Conservation (phyloP, 2,329 filamentous ascomycete species). For the Septoria linicola region DNA sequence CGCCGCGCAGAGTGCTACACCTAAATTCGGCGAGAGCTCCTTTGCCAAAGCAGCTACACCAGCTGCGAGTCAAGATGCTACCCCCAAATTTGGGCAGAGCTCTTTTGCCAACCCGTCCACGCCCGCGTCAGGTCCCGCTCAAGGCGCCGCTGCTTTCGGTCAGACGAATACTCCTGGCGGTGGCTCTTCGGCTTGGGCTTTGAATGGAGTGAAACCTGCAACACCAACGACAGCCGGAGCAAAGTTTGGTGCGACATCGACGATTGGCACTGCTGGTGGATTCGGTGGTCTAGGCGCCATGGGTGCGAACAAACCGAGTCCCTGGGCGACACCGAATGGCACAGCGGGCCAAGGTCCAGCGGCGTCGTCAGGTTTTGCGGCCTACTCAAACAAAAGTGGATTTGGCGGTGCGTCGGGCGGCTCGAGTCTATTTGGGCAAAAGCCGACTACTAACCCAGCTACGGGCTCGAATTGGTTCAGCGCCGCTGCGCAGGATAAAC, state of each 20-base stretch:
- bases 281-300: slow-evolving; percentile 17
- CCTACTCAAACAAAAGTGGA: background rate
- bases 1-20: slow-evolving; percentile 1
- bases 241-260: slow-evolving; percentile 12
- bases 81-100: slow-evolving; percentile 20
- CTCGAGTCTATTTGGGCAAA: slow-evolving; percentile 1
- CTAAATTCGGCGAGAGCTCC: slow-evolving; percentile 27
- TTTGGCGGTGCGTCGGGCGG: background rate
- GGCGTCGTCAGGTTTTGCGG: slow-evolving; percentile 2
- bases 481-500: slow-evolving; percentile 4
- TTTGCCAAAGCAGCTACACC: slow-evolving; percentile 8
- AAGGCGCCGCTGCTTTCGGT: slow-evolving; percentile 17
- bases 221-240: slow-evolving; percentile 3
- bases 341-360: background rate
- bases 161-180: slow-evolving; percentile 5
- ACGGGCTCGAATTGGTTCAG: slow-evolving; percentile 4
- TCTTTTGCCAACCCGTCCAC: slow-evolving; percentile 25
- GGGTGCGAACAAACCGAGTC: slow-evolving; percentile 6
- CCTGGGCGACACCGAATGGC: slow-evolving; percentile 9
- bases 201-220: no score
- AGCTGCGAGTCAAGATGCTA: slow-evolving; percentile 9
- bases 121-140: background rate
- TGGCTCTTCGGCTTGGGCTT: slow-evolving; percentile 4
- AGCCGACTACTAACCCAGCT: background rate
- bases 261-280: slow-evolving; percentile 5